Evolutionary conservation across 768 basidiomycete genomes (phyloP).

Genomic region (Lentinula sp.): DNA sequence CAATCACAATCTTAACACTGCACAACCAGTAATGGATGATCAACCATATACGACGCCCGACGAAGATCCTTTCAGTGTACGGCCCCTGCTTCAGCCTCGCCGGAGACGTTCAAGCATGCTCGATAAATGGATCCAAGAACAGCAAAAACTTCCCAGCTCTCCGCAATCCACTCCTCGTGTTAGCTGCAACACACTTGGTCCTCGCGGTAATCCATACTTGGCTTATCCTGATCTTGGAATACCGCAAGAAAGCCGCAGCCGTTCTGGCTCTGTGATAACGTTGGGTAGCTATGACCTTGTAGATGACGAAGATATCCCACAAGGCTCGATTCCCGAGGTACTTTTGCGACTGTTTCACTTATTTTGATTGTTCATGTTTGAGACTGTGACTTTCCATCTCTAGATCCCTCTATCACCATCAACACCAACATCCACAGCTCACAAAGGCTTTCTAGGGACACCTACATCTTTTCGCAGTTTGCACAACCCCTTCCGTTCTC

Average conservation of each 20-base stretch:
- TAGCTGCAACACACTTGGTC: constrained; percentile 1
- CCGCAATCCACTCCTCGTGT: constrained; percentile 5
- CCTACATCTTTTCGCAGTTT: constrained; percentile 28
- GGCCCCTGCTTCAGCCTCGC: constrained; percentile 25
- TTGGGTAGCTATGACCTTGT: constrained; percentile 44
- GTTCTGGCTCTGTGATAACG: constrained; percentile 24
- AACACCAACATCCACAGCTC: constrained; percentile 17
- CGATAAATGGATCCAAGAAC: constrained; percentile 49
- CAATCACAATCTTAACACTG: neutral
- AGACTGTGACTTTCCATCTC: neutral
- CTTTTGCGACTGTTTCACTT: constrained; percentile 4
- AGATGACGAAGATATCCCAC: constrained; percentile 46
- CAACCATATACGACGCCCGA: constrained; percentile 43
- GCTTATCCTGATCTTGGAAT: constrained; percentile 34
- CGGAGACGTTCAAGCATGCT: constrained; percentile 44
- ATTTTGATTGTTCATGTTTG: neutral
- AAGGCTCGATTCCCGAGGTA: constrained; percentile 14
- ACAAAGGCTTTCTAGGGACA: constrained; percentile 27
- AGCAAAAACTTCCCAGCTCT: constrained; percentile 22
- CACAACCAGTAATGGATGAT: constrained; percentile 23
- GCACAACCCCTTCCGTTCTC: constrained; percentile 12
- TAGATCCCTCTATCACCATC: neutral
- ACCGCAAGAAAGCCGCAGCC: constrained; percentile 12
- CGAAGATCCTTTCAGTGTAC: constrained; percentile 45
- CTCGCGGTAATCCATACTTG: constrained; percentile 31